These are phyloP conservation scores for Saccharomycopsis sp. DNA, from an alignment of 805 yeast species.

Conservation along the genomic window DNA sequence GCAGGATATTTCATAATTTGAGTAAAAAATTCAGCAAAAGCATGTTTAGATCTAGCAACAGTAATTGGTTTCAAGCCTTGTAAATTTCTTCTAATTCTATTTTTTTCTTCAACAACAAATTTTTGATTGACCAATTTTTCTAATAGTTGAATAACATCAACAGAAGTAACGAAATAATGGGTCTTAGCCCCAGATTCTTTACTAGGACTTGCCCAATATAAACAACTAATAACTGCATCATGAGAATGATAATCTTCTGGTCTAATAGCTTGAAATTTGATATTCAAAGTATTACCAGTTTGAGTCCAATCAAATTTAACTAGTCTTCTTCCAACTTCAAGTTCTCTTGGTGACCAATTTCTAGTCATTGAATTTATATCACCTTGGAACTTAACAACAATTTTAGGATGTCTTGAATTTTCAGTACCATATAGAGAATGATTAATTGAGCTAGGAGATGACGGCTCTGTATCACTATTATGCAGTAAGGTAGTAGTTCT, in stretches of 20 bases:
- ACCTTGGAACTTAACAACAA: slow-evolving; percentile 7
- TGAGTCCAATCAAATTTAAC: slow-evolving; percentile 31
- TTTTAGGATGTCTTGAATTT: no score
- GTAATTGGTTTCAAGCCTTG: slow-evolving; percentile 48
- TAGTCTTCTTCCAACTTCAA: slow-evolving; percentile 33
- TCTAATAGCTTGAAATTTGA: slow-evolving; percentile 30
- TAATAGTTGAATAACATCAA: slow-evolving; percentile 46
- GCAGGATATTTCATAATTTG: slow-evolving; percentile 48
- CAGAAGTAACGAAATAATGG: slow-evolving; percentile 45
- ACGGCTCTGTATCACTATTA: background rate
- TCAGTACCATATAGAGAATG: no score
- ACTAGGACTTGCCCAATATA: background rate
- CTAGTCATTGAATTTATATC: slow-evolving; percentile 20
- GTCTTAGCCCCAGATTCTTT: background rate
- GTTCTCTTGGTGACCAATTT: slow-evolving; percentile 39
- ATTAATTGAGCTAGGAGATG: no score
- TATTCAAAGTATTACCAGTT: slow-evolving; percentile 18
- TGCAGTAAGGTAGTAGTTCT: slow-evolving; percentile 11
- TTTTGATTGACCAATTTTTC: slow-evolving; percentile 44
- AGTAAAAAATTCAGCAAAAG: slow-evolving; percentile 26
- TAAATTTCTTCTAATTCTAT: slow-evolving; percentile 55
- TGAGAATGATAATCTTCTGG: slow-evolving; percentile 25
- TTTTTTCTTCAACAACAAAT: slow-evolving; percentile 59
- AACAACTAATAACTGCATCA: slow-evolving; percentile 5
- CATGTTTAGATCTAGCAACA: background rate